phyloP scores from a whole-genome alignment of 768 basidiomycete species.

The Strobilomyces echinocephalus region DNA sequence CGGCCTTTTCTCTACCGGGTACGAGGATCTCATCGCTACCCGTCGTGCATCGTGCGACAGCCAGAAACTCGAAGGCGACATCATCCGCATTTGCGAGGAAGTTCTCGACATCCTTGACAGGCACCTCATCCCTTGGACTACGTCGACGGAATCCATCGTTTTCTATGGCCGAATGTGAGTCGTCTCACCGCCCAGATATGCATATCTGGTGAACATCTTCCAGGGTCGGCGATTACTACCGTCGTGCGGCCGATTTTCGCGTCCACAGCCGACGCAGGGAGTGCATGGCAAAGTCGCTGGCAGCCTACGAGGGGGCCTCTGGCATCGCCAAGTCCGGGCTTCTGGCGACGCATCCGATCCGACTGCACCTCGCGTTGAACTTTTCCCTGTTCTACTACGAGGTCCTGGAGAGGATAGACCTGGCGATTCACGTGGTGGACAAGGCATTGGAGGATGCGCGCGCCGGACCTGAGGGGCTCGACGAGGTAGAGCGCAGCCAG shows the following conservation, averaged over 20 bases:
- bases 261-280: background rate
- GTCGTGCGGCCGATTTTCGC: background rate
- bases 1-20: background rate
- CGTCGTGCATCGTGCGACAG: background rate
- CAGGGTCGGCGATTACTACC: background rate
- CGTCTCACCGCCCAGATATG: background rate
- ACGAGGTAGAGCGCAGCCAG: background rate
- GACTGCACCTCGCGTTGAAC: background rate
- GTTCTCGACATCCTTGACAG: background rate
- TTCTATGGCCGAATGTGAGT: background rate
- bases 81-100: background rate
- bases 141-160: background rate
- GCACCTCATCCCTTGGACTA: background rate
- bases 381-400: background rate
- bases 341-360: no score
- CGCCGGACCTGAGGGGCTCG: background rate
- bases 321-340: no score
- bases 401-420: background rate
- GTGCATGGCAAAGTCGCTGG: no score
- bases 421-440: background rate
- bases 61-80: background rate
- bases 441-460: no score
- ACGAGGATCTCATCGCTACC: background rate
- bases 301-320: no score
- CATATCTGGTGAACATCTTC: background rate